These are phyloP conservation scores for Chamaecrista fasciculata DNA, from an alignment of 306 rosid species.

Conservation along the genomic window DNA sequence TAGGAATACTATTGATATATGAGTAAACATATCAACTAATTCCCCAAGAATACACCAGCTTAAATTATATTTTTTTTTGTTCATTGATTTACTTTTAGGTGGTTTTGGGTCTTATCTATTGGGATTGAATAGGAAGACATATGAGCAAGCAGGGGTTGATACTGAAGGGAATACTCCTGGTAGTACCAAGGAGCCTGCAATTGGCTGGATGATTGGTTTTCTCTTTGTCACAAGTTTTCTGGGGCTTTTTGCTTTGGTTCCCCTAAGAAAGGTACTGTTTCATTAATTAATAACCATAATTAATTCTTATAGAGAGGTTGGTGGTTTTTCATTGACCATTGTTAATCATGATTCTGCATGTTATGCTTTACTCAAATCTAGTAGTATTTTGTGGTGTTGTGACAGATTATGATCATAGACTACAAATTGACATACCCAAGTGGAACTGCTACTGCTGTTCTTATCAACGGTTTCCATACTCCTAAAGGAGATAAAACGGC, in stretches of 20 bases:
- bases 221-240: conserved; percentile 91
- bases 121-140: conserved; percentile 74
- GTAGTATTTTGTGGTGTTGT: conserved; percentile 30
- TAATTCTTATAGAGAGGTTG: too few relatives aligned
- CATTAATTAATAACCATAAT: too few relatives aligned
- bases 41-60: too few relatives aligned
- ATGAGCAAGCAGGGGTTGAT: conserved; percentile 82
- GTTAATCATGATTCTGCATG: conserved; percentile 7
- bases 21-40: too few relatives aligned
- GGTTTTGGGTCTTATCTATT: conserved; percentile 96
- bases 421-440: conserved; percentile 87
- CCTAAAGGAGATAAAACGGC: conserved; percentile 84
- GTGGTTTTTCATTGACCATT: not conserved
- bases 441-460: conserved; percentile 99
- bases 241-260: conserved; percentile 89
- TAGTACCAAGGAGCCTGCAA: conserved; percentile 80
- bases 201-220: conserved; percentile 95
- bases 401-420: conserved; percentile 94
- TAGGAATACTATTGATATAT: conserved; percentile 25
- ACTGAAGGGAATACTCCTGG: conserved; percentile 75
- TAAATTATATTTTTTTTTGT: not conserved
- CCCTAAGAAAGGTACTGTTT: conserved; percentile 98
- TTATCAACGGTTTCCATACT: conserved; percentile 93
- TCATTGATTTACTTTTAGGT: conserved; percentile 53
- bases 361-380: too few relatives aligned